These are phyloP conservation scores for Martensiomyces pterosporus DNA, from an alignment of 192 early-diverging fungal genomes.

Conservation along the genomic window DNA sequence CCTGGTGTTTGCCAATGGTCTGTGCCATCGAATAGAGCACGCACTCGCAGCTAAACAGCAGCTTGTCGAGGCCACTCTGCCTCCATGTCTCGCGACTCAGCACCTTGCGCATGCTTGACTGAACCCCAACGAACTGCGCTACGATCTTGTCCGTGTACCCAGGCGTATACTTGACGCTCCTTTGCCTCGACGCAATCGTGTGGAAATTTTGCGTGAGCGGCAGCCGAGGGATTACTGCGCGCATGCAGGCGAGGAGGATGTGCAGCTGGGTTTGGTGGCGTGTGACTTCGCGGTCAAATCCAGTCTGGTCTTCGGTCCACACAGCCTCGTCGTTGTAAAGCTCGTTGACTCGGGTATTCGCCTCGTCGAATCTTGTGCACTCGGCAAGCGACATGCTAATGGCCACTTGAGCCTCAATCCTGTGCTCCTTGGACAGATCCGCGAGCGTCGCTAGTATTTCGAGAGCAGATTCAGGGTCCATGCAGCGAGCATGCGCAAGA, in stretches of 20 bases:
- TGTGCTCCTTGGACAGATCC: conserved; percentile 3
- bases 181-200: conserved; percentile 19
- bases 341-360: neutral
- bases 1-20: neutral
- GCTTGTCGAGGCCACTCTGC: conserved; percentile 2
- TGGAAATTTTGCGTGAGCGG: conserved; percentile 37
- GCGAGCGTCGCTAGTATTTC: neutral
- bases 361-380: conserved; percentile 3
- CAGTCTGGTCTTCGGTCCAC: conserved; percentile 5
- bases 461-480: conserved; percentile 7
- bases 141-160: conserved; percentile 1
- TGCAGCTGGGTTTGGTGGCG: conserved; percentile 6
- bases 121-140: neutral
- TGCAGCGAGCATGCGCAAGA: conserved; percentile 34
- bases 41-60: conserved; percentile 27
- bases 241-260: conserved; percentile 13
- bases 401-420: conserved; percentile 15
- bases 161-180: conserved; percentile 10
- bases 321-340: conserved; percentile 1
- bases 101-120: neutral
- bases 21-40: conserved; percentile 10
- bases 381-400: conserved; percentile 30
- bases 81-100: neutral
- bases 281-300: conserved; percentile 1
- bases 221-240: conserved; percentile 24